A percentile compares a stretch with the other conserved stretches of the same genome.
Evolutionary conservation across 2,329 filamentous ascomycete genomes (phyloP).

Genomic region (Raffaelea ambrosiae): DNA sequence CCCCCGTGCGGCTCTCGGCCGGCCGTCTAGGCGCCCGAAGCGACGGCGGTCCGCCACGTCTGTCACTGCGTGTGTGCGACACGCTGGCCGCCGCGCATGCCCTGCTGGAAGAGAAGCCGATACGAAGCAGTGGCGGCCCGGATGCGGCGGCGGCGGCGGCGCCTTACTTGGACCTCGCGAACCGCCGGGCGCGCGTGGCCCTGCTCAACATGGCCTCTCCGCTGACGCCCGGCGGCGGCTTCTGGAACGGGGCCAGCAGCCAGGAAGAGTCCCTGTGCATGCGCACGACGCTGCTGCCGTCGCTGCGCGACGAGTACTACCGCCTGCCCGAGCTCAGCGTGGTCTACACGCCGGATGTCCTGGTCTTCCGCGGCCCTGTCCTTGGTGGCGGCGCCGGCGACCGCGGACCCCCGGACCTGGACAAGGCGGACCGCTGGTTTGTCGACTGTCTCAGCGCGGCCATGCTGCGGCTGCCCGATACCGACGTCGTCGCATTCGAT

Average conservation of each 20-base stretch:
- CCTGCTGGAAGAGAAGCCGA: background rate
- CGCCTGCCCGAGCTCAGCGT: constrained; percentile 49
- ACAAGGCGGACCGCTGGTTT: constrained; percentile 44
- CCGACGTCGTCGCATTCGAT: background rate
- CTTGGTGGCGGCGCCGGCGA: background rate
- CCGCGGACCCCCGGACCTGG: constrained; percentile 22
- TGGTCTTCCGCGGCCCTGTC: constrained; percentile 40
- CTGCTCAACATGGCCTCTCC: constrained; percentile 59
- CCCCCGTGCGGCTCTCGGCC: no score
- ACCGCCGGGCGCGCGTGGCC: constrained; percentile 27
- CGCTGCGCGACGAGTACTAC: constrained; percentile 50
- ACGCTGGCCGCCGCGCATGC: constrained; percentile 42
- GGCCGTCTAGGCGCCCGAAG: no score
- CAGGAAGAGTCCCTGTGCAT: constrained; percentile 56
- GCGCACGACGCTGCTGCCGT: constrained; percentile 50
- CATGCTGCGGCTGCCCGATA: constrained; percentile 51
- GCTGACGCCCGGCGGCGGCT: constrained; percentile 50
- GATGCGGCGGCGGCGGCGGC: background rate
- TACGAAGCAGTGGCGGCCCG: no score
- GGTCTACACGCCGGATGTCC: constrained; percentile 48
- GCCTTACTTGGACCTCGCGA: constrained; percentile 13
- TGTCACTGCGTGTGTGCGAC: constrained; percentile 36
- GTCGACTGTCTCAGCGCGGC: constrained; percentile 50
- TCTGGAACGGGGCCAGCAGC: constrained; percentile 48
- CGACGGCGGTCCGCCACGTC: background rate